A percentile compares a stretch with the other conserved stretches of the same genome.
Evolutionary conservation across 495 filamentous ascomycete species (phyloP).

Genomic region (Penicillium chermesinum): DNA sequence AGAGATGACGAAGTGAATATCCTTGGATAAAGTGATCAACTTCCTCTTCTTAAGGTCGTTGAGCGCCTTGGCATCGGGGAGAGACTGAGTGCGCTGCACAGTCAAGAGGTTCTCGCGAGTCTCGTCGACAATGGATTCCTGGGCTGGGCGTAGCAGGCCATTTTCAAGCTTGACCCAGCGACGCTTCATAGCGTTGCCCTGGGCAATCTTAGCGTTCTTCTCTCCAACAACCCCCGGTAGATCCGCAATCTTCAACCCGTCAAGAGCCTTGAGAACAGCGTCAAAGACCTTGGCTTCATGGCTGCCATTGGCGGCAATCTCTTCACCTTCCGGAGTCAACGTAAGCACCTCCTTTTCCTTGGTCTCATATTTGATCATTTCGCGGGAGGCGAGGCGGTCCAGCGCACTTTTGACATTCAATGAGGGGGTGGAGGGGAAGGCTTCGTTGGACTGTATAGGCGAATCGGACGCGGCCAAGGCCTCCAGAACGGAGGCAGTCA

Average conservation of each 20-base stretch:
- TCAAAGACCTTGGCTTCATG: slow-evolving; percentile 95
- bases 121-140: slow-evolving; percentile 67
- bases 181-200: slow-evolving; percentile 91
- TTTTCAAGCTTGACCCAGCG: slow-evolving; percentile 93
- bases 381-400: slow-evolving; percentile 74
- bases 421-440: slow-evolving; percentile 69
- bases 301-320: slow-evolving; percentile 77
- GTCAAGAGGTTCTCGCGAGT: slow-evolving; percentile 67
- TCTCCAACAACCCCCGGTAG: slow-evolving; percentile 73
- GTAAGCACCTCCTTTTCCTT: slow-evolving; percentile 72
- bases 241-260: slow-evolving; percentile 75
- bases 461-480: slow-evolving; percentile 58
- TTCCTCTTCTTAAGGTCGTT: slow-evolving; percentile 85
- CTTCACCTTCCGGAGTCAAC: slow-evolving; percentile 72
- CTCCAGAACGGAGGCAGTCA: slow-evolving; percentile 60
- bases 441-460: slow-evolving; percentile 65
- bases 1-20: slow-evolving; percentile 72
- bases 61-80: slow-evolving; percentile 65
- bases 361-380: slow-evolving; percentile 82
- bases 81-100: slow-evolving; percentile 61
- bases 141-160: slow-evolving; percentile 54
- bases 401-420: slow-evolving; percentile 76
- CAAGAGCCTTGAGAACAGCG: slow-evolving; percentile 68
- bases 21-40: slow-evolving; percentile 72
- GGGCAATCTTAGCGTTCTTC: slow-evolving; percentile 82